These are phyloP conservation scores for Oryza glaberrima DNA, from an alignment of 176 grass and related monocot species.

Conservation along the genomic window DNA sequence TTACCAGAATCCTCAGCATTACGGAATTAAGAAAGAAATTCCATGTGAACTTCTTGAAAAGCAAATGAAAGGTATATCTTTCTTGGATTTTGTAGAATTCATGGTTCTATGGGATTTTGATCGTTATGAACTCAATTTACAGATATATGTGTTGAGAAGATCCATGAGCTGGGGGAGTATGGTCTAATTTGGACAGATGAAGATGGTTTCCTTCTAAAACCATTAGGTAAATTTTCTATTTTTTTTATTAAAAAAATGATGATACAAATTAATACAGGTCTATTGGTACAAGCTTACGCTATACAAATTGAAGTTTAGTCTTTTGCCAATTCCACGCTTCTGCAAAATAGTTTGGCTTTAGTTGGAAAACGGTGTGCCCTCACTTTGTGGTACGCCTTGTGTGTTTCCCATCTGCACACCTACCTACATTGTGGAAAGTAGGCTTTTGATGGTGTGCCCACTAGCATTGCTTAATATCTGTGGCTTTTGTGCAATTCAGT, in stretches of 20 bases:
- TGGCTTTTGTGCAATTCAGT: background rate
- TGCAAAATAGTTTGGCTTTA: conserved; percentile 21
- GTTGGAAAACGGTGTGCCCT: background rate
- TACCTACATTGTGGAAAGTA: background rate
- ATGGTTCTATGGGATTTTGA: conserved; percentile 28
- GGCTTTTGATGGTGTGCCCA: background rate
- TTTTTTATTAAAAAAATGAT: background rate
- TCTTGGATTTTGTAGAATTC: conserved; percentile 20
- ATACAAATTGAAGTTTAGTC: too few relatives aligned
- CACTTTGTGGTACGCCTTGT: background rate
- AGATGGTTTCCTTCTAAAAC: conserved; percentile 84
- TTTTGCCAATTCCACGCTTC: too few relatives aligned
- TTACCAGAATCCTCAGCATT: conserved; percentile 90
- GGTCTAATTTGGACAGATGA: conserved; percentile 90
- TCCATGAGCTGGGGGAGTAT: conserved; percentile 79
- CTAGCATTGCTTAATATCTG: too few relatives aligned
- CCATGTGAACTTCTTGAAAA: conserved; percentile 68
- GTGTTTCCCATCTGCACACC: background rate
- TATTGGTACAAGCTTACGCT: too few relatives aligned
- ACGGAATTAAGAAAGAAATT: conserved; percentile 75
- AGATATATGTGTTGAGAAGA: conserved; percentile 95
- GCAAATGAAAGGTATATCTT: conserved; percentile 77
- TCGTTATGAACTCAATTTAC: conserved; percentile 39
- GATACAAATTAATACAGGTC: too few relatives aligned
- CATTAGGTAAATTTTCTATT: conserved; percentile 66